Base-by-base conservation (phyloP, 441 rosid genomes). In the Arabidopsis lyrata region DNA sequence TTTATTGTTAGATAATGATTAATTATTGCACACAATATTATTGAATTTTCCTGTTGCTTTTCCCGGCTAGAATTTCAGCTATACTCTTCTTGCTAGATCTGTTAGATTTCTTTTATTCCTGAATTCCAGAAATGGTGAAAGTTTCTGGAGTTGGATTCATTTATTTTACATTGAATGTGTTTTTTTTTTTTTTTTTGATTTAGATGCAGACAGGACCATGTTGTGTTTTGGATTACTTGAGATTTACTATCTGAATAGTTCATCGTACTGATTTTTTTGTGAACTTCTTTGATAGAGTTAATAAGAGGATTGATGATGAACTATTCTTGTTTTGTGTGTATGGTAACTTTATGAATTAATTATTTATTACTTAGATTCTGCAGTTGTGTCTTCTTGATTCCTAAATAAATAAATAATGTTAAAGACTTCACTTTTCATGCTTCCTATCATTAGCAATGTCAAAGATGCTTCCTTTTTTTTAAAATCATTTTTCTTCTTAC, bases 371-470 rank as follows among this genome's bases (percentile, higher is more conserved):
- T 62, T 27, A 54, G 61, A 68, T 62, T 68, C 63, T 60, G 49
- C 24, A 35, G 49, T 48, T 48, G 66, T 49, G 9, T 36, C 50
- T 38, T 74, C 5, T 58, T 6, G 45, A 41, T 76, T 63, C 52
- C 65, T 69, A 76, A n/a, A n/a, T n/a, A n/a, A n/a, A 57, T 77
- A 77, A 70, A 77, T 57, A 63, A 58, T 65, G 42, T 64, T 69
- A 11, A 76, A 47, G 0, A 41, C 50, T 16, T 64, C 63, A 70
- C 72, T 65, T 70, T 69, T 58, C 72, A 64, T 70, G 45, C 31
- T 57, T 57, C 78, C 32, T 59, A 48, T 66, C 61, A 58, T 58
- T 48, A 50, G 32, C 18, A n/a, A 6, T 50, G 20, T 52, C 56
- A 47, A 73, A 15, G 24, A 61, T 61, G 65, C 39, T 49, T 29